A percentile compares a stretch with the other conserved stretches of the same genome.
Conservation (phyloP, 2,329 filamentous ascomycete species). For the Aspergillus tamarii region DNA sequence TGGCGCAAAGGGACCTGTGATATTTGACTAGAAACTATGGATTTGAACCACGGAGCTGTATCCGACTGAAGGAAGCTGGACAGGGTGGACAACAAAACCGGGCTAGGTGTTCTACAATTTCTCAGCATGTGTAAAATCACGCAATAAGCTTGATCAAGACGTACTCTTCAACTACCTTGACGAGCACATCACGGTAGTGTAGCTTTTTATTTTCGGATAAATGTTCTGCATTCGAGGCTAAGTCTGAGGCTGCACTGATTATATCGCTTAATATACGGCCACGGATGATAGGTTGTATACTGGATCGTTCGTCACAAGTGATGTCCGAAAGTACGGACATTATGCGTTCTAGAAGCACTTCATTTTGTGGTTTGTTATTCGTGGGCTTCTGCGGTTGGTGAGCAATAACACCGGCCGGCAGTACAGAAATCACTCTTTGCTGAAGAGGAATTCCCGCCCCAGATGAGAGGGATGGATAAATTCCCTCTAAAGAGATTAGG, state of each 20-base stretch:
- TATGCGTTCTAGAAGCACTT: constrained; percentile 35
- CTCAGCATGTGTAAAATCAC: constrained; percentile 18
- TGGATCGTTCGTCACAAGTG: constrained; percentile 34
- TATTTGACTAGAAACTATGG: constrained; percentile 39
- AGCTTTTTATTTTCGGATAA: constrained; percentile 19
- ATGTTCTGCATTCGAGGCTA: constrained; percentile 41
- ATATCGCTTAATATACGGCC: constrained; percentile 46
- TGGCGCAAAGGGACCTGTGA: constrained; percentile 44
- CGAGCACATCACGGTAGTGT: constrained; percentile 28
- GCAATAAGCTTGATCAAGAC: constrained; percentile 4
- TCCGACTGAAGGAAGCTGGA: constrained; percentile 43
- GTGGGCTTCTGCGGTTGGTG: constrained; percentile 30
- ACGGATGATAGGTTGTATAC: constrained; percentile 44
- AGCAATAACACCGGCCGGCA: constrained; percentile 47
- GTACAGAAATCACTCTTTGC: constrained; percentile 46
- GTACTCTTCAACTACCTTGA: constrained; percentile 40
- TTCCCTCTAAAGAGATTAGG: constrained; percentile 48
- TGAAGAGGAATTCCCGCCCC: constrained; percentile 50
- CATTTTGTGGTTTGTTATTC: constrained; percentile 30
- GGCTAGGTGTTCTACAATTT: constrained; percentile 38
- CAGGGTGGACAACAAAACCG: constrained; percentile 39
- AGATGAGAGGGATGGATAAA: constrained; percentile 47
- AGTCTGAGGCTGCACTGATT: constrained; percentile 42
- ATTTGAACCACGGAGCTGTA: constrained; percentile 43
- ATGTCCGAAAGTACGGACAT: constrained; percentile 34